Evolutionary conservation across 2,329 filamentous ascomycete genomes (phyloP).

Genomic region (Chaetomium olivaceum): DNA sequence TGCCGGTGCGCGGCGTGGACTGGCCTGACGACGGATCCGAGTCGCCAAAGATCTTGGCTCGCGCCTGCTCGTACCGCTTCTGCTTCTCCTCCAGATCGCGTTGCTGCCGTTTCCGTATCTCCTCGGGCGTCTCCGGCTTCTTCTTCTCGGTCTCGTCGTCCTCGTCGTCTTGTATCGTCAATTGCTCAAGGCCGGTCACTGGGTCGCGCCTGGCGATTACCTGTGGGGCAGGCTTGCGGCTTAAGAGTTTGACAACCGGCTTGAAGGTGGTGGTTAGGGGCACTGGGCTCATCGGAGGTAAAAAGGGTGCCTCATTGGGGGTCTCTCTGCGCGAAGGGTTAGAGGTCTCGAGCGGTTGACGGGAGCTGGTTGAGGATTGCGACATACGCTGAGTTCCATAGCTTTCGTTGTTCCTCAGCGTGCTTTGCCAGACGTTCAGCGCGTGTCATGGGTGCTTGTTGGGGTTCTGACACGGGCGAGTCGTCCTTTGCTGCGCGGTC

Average conservation of each 20-base stretch:
- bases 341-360: conserved; percentile 4
- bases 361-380: conserved; percentile 8
- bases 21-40: conserved; percentile 55
- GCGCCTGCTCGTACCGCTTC: conserved; percentile 82
- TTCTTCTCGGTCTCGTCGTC: conserved; percentile 66
- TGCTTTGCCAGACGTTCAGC: conserved; percentile 79
- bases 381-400: conserved; percentile 86
- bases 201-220: conserved; percentile 60
- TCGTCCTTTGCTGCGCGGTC: conserved; percentile 54
- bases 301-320: conserved; percentile 71
- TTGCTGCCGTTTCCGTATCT: conserved; percentile 75
- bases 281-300: conserved; percentile 55
- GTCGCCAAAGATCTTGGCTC: conserved; percentile 82
- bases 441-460: conserved; percentile 57
- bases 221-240: conserved; percentile 70
- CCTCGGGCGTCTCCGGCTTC: conserved; percentile 68
- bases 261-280: conserved; percentile 72
- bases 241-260: conserved; percentile 79
- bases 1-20: conserved; percentile 62
- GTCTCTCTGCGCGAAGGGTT: conserved; percentile 60
- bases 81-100: conserved; percentile 86
- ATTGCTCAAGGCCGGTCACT: conserved; percentile 49
- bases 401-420: conserved; percentile 75
- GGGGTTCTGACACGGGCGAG: conserved; percentile 39
- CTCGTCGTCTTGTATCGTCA: conserved; percentile 56